Evolutionary conservation across 2,329 filamentous ascomycete genomes (phyloP).

Genomic region (Elsinoe perseae): DNA sequence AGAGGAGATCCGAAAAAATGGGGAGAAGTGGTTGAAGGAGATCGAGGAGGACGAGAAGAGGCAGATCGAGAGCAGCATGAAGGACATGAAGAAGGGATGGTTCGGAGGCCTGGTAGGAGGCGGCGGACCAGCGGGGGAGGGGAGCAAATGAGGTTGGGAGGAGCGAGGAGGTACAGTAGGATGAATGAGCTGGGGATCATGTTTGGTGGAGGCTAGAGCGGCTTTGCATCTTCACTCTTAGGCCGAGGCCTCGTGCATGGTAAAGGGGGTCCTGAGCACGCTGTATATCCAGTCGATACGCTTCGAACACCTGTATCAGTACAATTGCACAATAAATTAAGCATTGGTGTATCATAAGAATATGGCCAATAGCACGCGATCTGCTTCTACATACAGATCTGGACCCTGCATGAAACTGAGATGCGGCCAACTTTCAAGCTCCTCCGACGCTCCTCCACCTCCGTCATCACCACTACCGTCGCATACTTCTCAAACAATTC

Average conservation of each 20-base stretch:
- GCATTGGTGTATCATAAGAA: neutral
- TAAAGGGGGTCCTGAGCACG: neutral
- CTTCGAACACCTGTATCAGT: slow-evolving; percentile 8
- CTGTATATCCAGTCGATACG: slow-evolving; percentile 13
- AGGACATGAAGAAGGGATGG: slow-evolving; percentile 79
- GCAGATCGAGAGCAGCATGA: slow-evolving; percentile 81
- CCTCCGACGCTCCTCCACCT: slow-evolving; percentile 5
- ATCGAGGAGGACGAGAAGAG: slow-evolving; percentile 84
- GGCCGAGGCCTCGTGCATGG: slow-evolving; percentile 8
- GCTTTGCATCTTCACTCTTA: slow-evolving; percentile 13
- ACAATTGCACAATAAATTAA: neutral
- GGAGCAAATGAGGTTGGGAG: neutral
- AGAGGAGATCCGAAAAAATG: slow-evolving; percentile 84
- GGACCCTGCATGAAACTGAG: slow-evolving; percentile 6
- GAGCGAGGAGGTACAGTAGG: slow-evolving; percentile 11
- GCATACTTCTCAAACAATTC: neutral
- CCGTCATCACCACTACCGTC: neutral
- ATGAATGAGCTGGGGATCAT: slow-evolving; percentile 24
- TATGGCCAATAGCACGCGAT: slow-evolving; percentile 5
- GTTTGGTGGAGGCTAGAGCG: slow-evolving; percentile 21
- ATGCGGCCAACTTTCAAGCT: slow-evolving; percentile 4
- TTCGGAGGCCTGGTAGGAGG: slow-evolving; percentile 34
- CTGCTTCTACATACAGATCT: neutral
- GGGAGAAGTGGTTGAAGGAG: slow-evolving; percentile 91
- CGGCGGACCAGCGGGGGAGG: slow-evolving; percentile 15